Evolutionary conservation across 2,329 filamentous ascomycete species (phyloP), one percentile per base, ranked within the genome.

Genomic region (Calonectria pseudoreteaudii): DNA sequence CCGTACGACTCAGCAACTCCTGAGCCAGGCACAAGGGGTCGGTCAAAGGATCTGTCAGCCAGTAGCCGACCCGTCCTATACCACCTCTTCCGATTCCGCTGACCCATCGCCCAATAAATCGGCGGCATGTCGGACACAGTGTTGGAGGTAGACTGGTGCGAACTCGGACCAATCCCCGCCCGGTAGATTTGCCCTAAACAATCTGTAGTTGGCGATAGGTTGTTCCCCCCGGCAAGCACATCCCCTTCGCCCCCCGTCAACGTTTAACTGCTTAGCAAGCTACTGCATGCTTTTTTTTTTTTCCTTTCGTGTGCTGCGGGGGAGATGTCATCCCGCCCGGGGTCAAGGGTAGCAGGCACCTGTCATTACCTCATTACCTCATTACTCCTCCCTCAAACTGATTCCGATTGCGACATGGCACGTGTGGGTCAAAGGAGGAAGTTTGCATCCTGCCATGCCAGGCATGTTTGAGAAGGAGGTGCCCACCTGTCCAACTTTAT

Each of bases 81-180:
- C 71, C 64, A 72, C 69, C 41, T 70, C 69, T 70, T 78, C 53
- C 70, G 71, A 79, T 77, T 80, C 56, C 66, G 76, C 77, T 80
- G 74, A 79, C 79, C 78, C 75, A 80, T 80, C 65, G 68, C 53
- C 76, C 70, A 76, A 78, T 67, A 30, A 65, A 73, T 50, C 34
- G 71, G 67, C 69, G 74, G 76, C 73, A 66, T 66, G 53, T 31
- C 70, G 26, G 70, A 60, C 36, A 60, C 36, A 47, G 71, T 18
- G 9, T 47, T 53, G 38, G 60, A 28, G 26, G 31, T 18, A 30
- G 26, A 26, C 47, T 10, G 38, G 34, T 71, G 77, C 79, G 74
- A 80, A 74, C 66, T 79, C 79, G 79, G 78, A 79, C 79, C 79
- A 80, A 80, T 80, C 77, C 75, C 74, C 72, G 69, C 66, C 58